Conservation (phyloP, 176 grass and related monocot species). For the bread wheat (Triticum aestivum) region DNA sequence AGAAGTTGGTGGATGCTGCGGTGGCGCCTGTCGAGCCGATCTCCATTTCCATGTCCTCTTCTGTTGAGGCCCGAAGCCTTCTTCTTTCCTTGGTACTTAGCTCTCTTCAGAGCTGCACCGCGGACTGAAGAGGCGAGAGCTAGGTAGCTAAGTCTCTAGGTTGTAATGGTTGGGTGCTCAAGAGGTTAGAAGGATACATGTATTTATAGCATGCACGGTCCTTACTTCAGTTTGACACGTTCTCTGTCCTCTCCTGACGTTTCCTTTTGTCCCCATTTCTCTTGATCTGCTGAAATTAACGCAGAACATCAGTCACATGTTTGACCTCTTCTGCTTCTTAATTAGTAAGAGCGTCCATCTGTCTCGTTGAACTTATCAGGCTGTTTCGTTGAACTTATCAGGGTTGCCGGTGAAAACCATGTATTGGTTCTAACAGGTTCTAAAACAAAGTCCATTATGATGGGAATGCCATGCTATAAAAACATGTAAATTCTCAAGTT, state of each 20-base stretch:
- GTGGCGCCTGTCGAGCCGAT: neutral
- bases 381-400: neutral
- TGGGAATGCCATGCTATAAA: too few species aligned
- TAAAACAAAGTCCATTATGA: too few species aligned
- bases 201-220: neutral
- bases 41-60: neutral
- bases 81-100: neutral
- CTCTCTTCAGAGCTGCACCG: neutral
- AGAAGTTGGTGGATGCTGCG: neutral
- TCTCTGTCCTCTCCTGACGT: neutral
- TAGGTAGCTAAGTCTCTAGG: neutral
- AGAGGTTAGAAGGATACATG: neutral
- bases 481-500: too few species aligned
- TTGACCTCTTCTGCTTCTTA: neutral
- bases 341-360: neutral
- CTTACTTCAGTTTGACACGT: neutral
- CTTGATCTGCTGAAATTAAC: neutral
- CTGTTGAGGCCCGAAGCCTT: neutral
- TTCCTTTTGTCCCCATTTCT: neutral
- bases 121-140: neutral
- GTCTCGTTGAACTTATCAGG: neutral
- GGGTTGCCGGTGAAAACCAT: neutral
- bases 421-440: too few species aligned
- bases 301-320: neutral
- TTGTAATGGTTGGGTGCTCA: neutral